Evolutionary conservation across 345 rosid genomes (phyloP), one percentile per base, ranked within the genome.

Genomic region (Physaria fendleri): DNA sequence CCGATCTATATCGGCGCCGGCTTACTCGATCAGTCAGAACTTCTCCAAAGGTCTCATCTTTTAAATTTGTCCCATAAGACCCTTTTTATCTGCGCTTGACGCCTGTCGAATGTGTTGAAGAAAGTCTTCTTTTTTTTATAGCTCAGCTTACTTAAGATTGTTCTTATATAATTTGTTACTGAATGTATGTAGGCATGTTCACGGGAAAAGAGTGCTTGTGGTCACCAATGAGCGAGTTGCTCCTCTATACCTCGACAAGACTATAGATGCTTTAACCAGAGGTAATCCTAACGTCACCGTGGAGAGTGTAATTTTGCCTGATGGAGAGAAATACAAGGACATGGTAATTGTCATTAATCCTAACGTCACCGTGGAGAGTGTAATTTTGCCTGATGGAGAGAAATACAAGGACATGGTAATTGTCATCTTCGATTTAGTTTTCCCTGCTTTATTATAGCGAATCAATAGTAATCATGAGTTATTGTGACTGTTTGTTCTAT

Each of bases 341-440:
- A 93, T 93, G 96, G 99, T 89, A 47, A 30, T 76, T n/a, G n/a
- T n/a, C n/a, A n/a, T n/a, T n/a, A 93, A 90, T 68, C 92, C 99
- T 0, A 83, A 87, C 60, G 74, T 93, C 35, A 74, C 96, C 0
- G 97, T 93, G 5, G 97, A 89, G 53, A 83, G 70, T 71, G 97
- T 89, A 24, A 77, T 85, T 59, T 66, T 93, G 17, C 96, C 99
- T 0, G 99, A 93, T 76, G 99, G 99, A 35, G 99, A 93, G 84
- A 78, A 85, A 71, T 75, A 66, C 66, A 93, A 93, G 71, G 45
- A 93, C 74, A 93, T 93, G 96, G 99, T 89, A 47, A n/a, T 67
- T 32, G 3, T 35, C 13, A 5, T 9, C 14, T 25, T 33, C 4
- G 10, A 57, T 64, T 35, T 29, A 5, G 12, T 4, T 4, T 42